These are phyloP conservation scores for Rhynchosporium secalis DNA, from an alignment of 2,329 filamentous ascomycete genomes.

Conservation along the genomic window DNA sequence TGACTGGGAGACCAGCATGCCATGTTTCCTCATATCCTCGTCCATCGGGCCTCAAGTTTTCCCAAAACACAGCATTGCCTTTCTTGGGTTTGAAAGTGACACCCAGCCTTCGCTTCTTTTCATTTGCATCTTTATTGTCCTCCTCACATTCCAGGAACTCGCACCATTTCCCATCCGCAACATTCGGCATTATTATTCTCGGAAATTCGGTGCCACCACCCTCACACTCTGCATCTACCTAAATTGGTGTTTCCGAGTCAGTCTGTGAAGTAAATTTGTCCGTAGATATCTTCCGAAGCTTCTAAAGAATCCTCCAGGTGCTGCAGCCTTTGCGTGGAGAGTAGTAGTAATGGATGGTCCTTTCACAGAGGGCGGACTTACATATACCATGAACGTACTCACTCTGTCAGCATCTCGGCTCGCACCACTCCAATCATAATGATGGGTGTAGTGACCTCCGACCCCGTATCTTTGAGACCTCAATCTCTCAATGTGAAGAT, in stretches of 20 bases:
- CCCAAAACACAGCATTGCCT: slow-evolving; percentile 63
- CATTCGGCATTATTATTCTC: slow-evolving; percentile 45
- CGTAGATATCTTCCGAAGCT: too few relatives aligned
- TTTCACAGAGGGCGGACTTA: not conserved
- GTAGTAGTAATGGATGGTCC: too few relatives aligned
- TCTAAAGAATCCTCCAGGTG: too few relatives aligned
- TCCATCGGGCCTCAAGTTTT: slow-evolving; percentile 57
- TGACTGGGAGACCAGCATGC: slow-evolving; percentile 61
- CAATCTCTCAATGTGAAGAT: slow-evolving; percentile 60
- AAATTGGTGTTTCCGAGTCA: not conserved
- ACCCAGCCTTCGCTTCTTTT: slow-evolving; percentile 40
- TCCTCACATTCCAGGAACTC: slow-evolving; percentile 55
- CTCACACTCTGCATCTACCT: slow-evolving; percentile 48
- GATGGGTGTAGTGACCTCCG: slow-evolving; percentile 59
- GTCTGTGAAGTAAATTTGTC: not conserved
- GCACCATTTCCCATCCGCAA: slow-evolving; percentile 51
- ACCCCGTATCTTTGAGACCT: slow-evolving; percentile 62
- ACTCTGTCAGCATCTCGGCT: slow-evolving; percentile 45
- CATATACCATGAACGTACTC: slow-evolving; percentile 63
- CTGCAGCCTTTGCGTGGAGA: too few relatives aligned
- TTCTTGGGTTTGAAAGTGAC: slow-evolving; percentile 58
- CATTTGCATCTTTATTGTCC: slow-evolving; percentile 24
- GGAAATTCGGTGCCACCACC: slow-evolving; percentile 65
- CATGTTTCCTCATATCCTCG: slow-evolving; percentile 58
- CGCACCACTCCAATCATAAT: slow-evolving; percentile 58